These are phyloP conservation scores for Aphanomyces invadans DNA, from an alignment of 352 stramenopile genomes.

Conservation along the genomic window DNA sequence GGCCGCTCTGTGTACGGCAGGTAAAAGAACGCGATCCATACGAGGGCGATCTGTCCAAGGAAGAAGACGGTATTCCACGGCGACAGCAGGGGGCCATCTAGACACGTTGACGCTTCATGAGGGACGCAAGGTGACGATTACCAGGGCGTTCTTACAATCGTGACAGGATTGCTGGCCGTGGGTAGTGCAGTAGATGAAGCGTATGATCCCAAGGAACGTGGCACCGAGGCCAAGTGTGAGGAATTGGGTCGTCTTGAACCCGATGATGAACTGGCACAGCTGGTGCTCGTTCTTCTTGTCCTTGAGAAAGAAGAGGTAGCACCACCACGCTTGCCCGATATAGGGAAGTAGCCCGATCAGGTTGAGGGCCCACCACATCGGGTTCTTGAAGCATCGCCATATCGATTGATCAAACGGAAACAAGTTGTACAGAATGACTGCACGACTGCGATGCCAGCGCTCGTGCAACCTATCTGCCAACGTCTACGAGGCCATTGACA, in stretches of 20 bases:
- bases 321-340: conserved; percentile 85
- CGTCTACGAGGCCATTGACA: not conserved
- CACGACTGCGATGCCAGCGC: conserved; percentile 43
- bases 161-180: conserved; percentile 50
- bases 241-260: conserved; percentile 87
- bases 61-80: conserved; percentile 75
- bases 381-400: conserved; percentile 77
- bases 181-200: conserved; percentile 69
- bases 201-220: conserved; percentile 48
- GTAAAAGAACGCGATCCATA: conserved; percentile 80
- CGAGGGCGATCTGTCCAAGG: conserved; percentile 69
- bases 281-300: conserved; percentile 90
- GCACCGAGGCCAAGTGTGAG: conserved; percentile 76
- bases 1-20: conserved; percentile 72
- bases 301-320: conserved; percentile 84
- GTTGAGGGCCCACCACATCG: conserved; percentile 71
- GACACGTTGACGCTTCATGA: too few species aligned
- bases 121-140: too few species aligned
- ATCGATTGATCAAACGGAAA: conserved; percentile 85
- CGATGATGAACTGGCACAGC: conserved; percentile 88
- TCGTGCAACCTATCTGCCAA: not conserved
- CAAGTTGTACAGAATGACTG: conserved; percentile 79
- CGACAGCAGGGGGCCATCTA: conserved; percentile 46
- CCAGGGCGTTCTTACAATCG: conserved; percentile 37
- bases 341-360: conserved; percentile 73